phyloP scores from a whole-genome alignment of 2,329 filamentous ascomycete genomes.

The Diaporthe humulicola region DNA sequence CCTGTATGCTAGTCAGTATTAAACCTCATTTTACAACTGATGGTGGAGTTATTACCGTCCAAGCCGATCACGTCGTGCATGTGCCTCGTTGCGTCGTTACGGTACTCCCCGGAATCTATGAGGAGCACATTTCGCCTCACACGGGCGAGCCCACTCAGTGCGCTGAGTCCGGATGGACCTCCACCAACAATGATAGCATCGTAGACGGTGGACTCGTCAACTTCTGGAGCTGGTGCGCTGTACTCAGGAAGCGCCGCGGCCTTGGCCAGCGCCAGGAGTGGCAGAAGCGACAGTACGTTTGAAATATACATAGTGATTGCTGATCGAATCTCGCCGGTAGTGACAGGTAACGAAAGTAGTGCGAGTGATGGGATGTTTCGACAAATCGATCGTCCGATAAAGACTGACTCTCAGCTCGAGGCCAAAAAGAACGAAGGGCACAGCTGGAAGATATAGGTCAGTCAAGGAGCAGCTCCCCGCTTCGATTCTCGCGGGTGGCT shows the following conservation, averaged over 20 bases:
- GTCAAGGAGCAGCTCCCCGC: not conserved
- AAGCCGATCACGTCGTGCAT: conserved; percentile 74
- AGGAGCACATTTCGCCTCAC: conserved; percentile 67
- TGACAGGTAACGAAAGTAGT: not conserved
- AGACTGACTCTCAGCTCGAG: not conserved
- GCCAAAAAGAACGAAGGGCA: conserved; percentile 11
- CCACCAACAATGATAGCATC: conserved; percentile 71
- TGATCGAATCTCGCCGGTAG: not conserved
- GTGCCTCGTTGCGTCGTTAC: conserved; percentile 68
- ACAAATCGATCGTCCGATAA: conserved; percentile 14
- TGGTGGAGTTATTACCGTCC: conserved; percentile 60
- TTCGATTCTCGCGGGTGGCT: not conserved
- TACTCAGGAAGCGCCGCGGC: conserved; percentile 6
- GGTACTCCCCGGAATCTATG: conserved; percentile 70
- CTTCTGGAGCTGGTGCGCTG: not conserved
- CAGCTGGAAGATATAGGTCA: conserved; percentile 12
- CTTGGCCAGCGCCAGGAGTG: not conserved
- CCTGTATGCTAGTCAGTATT: conserved; percentile 52
- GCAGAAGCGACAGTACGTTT: not conserved
- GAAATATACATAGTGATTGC: conserved; percentile 10
- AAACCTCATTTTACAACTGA: not conserved
- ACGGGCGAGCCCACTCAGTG: conserved; percentile 69
- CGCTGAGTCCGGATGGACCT: conserved; percentile 67
- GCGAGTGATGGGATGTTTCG: not conserved
- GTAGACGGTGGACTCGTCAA: conserved; percentile 48